Conservation (phyloP, 2,329 filamentous ascomycete genomes). For the Fusarium phyllophilum region DNA sequence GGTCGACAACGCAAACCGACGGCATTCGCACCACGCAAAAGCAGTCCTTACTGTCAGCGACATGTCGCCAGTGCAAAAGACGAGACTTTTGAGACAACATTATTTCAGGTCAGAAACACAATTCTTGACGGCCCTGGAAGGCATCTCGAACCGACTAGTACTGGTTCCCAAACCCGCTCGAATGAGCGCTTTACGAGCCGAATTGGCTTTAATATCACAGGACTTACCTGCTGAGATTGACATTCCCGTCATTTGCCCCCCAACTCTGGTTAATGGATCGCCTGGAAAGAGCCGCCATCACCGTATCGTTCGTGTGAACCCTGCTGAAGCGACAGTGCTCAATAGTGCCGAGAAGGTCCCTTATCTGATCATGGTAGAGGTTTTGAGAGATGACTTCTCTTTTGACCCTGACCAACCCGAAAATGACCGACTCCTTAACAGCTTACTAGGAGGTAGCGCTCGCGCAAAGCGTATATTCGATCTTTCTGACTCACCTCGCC, state of each 20-base stretch:
- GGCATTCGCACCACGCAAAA: conserved; percentile 71
- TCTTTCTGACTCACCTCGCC: conserved; percentile 71
- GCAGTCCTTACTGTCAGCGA: conserved; percentile 68
- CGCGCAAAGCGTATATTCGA: conserved; percentile 72
- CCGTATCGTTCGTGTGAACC: conserved; percentile 83
- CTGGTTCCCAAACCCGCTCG: conserved; percentile 83
- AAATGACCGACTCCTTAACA: conserved; percentile 73
- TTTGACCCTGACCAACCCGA: conserved; percentile 80
- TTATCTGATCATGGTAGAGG: conserved; percentile 85
- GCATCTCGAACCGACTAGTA: conserved; percentile 86
- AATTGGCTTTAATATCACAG: conserved; percentile 82
- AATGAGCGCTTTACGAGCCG: conserved; percentile 81
- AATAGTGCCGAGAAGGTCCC: conserved; percentile 90
- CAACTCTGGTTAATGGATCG: conserved; percentile 76
- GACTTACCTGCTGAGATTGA: conserved; percentile 86
- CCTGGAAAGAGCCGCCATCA: conserved; percentile 81
- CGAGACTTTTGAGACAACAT: conserved; percentile 78
- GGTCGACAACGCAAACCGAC: conserved; percentile 60
- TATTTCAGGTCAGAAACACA: conserved; percentile 86
- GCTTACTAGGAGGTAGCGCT: conserved; percentile 66
- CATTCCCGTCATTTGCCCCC: conserved; percentile 83
- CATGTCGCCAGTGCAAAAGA: conserved; percentile 72
- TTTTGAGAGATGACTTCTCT: conserved; percentile 82
- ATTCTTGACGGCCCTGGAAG: conserved; percentile 81
- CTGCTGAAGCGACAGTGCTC: conserved; percentile 83